Percentiles rank a stretch among this genome's conserved stretches.
Evolutionary conservation across 495 filamentous ascomycete genomes (phyloP).

Genomic region (Aspergillus asperescens): DNA sequence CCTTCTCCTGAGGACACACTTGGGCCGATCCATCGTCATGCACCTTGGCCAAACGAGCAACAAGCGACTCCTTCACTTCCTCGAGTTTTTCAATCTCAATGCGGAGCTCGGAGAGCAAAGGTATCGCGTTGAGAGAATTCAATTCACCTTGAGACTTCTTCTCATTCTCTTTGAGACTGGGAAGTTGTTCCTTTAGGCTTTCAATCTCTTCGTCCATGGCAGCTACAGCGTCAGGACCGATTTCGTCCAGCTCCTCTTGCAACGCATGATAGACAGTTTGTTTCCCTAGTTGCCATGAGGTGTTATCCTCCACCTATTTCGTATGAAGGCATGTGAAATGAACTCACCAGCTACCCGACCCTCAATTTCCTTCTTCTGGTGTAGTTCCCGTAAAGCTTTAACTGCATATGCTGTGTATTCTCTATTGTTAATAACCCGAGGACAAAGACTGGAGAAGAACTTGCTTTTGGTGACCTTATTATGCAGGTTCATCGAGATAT

Average conservation of each 20-base stretch:
- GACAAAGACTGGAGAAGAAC: neutral
- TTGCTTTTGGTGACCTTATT: constrained; percentile 62
- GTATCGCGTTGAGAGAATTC: constrained; percentile 40
- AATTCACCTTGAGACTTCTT: constrained; percentile 50
- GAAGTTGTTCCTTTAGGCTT: constrained; percentile 46
- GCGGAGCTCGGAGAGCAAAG: constrained; percentile 49
- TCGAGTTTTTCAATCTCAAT: constrained; percentile 42
- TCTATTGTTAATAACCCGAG: constrained; percentile 5
- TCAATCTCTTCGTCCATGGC: constrained; percentile 47
- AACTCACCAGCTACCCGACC: constrained; percentile 50
- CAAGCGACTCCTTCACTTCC: constrained; percentile 38
- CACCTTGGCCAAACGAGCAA: constrained; percentile 35
- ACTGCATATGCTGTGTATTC: constrained; percentile 47
- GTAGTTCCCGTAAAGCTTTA: constrained; percentile 59
- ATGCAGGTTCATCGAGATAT: constrained; percentile 62
- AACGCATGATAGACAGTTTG: constrained; percentile 59
- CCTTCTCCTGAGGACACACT: constrained; percentile 44
- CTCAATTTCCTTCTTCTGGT: constrained; percentile 54
- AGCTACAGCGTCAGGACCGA: constrained; percentile 41
- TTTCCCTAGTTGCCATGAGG: constrained; percentile 40
- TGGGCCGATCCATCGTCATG: constrained; percentile 26
- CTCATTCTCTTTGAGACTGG: constrained; percentile 42
- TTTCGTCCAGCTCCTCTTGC: constrained; percentile 45
- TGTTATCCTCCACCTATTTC: neutral
- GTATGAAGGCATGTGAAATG: neutral